A percentile compares a stretch with the other conserved stretches of the same genome.
Evolutionary conservation across 169 alveolate genomes (phyloP).

Genomic region (Eimeria acervulina): DNA sequence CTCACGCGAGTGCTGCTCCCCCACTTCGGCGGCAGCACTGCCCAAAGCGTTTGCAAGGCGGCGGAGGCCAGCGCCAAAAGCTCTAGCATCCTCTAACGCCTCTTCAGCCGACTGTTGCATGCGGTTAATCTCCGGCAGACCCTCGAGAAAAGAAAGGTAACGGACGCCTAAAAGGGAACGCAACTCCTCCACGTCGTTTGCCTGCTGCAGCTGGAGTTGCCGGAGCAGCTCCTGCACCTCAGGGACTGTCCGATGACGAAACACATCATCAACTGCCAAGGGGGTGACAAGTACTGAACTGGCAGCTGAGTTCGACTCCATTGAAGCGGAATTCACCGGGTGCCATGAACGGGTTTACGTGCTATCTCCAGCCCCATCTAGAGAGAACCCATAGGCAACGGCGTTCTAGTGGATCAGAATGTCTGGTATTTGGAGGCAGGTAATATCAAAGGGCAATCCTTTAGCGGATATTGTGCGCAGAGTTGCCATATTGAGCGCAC

Average conservation of each 20-base stretch:
- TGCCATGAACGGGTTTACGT: neutral
- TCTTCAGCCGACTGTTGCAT: slow-evolving; percentile 46
- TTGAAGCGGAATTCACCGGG: neutral
- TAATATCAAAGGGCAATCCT: neutral
- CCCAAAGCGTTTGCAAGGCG: slow-evolving; percentile 27
- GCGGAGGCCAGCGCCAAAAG: slow-evolving; percentile 8
- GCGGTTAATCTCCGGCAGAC: slow-evolving; percentile 41
- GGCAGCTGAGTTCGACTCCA: slow-evolving; percentile 12
- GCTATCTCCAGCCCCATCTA: neutral
- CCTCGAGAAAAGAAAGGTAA: slow-evolving; percentile 68
- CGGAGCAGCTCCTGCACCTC: slow-evolving; percentile 76
- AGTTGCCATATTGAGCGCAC: neutral
- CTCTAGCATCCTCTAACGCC: slow-evolving; percentile 35
- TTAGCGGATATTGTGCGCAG: no score
- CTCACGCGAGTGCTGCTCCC: neutral
- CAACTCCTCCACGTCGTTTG: slow-evolving; percentile 70
- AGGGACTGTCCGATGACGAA: slow-evolving; percentile 45
- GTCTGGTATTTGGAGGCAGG: neutral
- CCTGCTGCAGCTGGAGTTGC: slow-evolving; percentile 76
- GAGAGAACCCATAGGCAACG: neutral
- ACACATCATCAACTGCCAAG: slow-evolving; percentile 67
- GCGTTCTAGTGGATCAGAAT: neutral
- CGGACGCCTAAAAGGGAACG: slow-evolving; percentile 68
- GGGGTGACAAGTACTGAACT: slow-evolving; percentile 59
- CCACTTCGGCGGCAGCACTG: neutral